phyloP scores from a whole-genome alignment of 192 early-diverging fungal genomes.

The Entophlyctis helioformis region DNA sequence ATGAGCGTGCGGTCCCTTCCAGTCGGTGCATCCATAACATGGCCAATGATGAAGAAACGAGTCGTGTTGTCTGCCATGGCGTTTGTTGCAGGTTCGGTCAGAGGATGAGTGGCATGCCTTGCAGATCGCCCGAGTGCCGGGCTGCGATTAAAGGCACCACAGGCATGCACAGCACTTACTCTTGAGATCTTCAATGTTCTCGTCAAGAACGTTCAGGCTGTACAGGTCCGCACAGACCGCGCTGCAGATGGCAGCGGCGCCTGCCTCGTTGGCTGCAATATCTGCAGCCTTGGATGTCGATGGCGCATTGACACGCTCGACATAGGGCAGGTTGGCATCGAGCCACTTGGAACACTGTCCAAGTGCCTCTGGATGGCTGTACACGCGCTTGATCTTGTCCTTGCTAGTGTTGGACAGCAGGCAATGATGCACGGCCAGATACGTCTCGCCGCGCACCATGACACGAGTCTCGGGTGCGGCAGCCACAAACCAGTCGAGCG shows the following conservation, averaged over 20 bases:
- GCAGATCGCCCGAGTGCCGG: no score
- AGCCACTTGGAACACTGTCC: constrained; percentile 74
- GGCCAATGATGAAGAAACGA: constrained; percentile 81
- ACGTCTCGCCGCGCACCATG: constrained; percentile 53
- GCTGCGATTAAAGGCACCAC: no score
- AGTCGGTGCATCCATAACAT: constrained; percentile 51
- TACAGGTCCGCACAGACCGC: constrained; percentile 68
- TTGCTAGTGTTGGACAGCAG: constrained; percentile 56
- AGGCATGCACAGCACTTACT: no score
- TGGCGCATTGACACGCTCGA: constrained; percentile 57
- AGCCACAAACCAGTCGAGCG: constrained; percentile 67
- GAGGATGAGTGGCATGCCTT: not conserved
- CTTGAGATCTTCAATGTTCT: constrained; percentile 66
- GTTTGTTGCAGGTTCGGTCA: not conserved
- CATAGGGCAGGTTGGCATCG: constrained; percentile 55
- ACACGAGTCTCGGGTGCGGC: no score
- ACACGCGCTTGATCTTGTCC: constrained; percentile 62
- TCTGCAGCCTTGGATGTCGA: constrained; percentile 87
- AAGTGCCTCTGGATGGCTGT: constrained; percentile 55
- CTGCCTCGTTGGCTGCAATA: constrained; percentile 60
- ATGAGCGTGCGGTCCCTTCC: constrained; percentile 66
- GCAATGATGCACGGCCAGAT: constrained; percentile 70
- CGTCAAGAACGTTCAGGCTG: constrained; percentile 59
- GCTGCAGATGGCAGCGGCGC: constrained; percentile 73
- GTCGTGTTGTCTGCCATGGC: constrained; percentile 64